Percentiles rank a stretch among this genome's conserved stretches.
Evolutionary conservation across 805 yeast genomes (phyloP).

Genomic region (Spathaspora gorwiae): DNA sequence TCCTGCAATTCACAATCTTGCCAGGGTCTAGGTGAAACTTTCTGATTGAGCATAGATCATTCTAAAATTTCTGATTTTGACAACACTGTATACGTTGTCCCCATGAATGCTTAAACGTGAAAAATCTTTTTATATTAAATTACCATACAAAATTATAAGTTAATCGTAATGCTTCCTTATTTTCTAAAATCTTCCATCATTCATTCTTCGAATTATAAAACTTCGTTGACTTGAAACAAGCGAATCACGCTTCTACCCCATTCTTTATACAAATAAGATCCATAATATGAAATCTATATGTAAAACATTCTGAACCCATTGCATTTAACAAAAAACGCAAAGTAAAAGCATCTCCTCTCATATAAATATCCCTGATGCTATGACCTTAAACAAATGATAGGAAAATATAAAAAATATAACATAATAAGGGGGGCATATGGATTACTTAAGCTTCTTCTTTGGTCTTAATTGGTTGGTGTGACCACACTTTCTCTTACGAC

Average conservation of each 20-base stretch:
- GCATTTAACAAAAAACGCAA: too few relatives aligned
- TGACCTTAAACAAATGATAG: constrained; percentile 3
- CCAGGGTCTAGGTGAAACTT: too few relatives aligned
- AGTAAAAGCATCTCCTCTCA: neutral
- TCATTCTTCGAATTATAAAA: neutral
- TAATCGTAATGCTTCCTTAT: neutral
- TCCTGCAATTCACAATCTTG: too few relatives aligned
- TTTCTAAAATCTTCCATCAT: constrained; percentile 1
- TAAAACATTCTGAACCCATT: neutral
- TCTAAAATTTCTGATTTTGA: too few relatives aligned
- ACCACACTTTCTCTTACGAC: constrained; percentile 99
- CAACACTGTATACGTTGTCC: too few relatives aligned
- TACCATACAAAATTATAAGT: neutral
- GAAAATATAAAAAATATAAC: constrained; percentile 1
- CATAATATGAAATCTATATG: neutral
- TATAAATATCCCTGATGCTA: neutral
- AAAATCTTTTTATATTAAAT: neutral
- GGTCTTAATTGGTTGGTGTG: constrained; percentile 99
- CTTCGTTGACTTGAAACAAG: neutral
- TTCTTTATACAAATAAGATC: too few relatives aligned
- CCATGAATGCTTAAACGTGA: neutral
- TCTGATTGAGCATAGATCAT: too few relatives aligned
- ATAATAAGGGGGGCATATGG: constrained; percentile 11
- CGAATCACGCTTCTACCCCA: neutral
- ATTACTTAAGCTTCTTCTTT: constrained; percentile 97